These are phyloP conservation scores for Coleophoma crateriformis DNA, from an alignment of 2,329 filamentous ascomycete species.

Conservation along the genomic window DNA sequence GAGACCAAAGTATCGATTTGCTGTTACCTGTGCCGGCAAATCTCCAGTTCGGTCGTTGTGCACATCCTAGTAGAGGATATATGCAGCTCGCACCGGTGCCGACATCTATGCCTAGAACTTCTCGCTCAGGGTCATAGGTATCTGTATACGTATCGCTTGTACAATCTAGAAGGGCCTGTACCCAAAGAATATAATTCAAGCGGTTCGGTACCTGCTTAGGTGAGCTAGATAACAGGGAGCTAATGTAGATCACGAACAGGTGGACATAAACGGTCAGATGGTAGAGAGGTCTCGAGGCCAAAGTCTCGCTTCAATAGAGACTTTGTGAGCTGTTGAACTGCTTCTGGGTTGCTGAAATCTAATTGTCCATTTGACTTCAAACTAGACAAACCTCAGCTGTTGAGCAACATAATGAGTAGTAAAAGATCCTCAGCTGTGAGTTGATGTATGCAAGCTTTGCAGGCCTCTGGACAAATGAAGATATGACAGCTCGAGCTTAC, in stretches of 20 bases:
- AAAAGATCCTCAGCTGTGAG: no score
- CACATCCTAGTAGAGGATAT: conserved; percentile 77
- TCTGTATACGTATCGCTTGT: conserved; percentile 34
- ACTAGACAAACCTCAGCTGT: conserved; percentile 23
- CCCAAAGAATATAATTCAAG: conserved; percentile 87
- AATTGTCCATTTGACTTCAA: conserved; percentile 54
- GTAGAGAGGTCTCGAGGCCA: conserved; percentile 62
- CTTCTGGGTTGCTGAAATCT: conserved; percentile 73
- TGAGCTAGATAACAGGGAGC: background rate
- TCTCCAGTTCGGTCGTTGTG: conserved; percentile 62
- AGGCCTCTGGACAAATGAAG: background rate
- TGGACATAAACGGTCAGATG: conserved; percentile 76
- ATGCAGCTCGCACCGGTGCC: conserved; percentile 90
- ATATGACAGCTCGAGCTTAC: conserved; percentile 30
- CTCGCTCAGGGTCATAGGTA: conserved; percentile 46
- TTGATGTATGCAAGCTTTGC: no score
- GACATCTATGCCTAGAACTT: conserved; percentile 70
- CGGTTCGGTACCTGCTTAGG: conserved; percentile 50
- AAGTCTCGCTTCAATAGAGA: conserved; percentile 75
- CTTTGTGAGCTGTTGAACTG: conserved; percentile 77
- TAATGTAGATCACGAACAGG: conserved; percentile 48
- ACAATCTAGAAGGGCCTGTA: conserved; percentile 75
- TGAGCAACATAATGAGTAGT: no score
- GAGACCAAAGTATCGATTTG: background rate
- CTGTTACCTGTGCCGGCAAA: conserved; percentile 60